Percentiles rank a stretch among this genome's conserved stretches.
Conservation (phyloP, 345 rosid species). For the Viola odorata region DNA sequence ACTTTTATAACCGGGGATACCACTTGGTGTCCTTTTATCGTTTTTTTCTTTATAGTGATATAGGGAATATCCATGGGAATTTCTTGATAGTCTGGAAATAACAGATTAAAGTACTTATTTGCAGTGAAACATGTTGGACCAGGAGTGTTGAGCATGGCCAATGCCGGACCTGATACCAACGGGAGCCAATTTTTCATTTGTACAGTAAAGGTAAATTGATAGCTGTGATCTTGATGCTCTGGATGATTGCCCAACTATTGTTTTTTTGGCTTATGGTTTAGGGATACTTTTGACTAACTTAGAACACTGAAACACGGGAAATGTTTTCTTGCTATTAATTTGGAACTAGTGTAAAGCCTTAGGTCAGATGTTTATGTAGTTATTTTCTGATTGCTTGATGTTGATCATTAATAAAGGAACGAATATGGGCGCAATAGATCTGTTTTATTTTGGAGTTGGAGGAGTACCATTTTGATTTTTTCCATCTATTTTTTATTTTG, state of each 20-base stretch:
- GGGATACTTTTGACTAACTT: background rate
- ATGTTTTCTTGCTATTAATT: background rate
- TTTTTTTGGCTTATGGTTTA: background rate
- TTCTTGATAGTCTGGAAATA: background rate
- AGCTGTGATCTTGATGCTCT: constrained; percentile 10
- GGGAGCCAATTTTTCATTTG: constrained; percentile 95
- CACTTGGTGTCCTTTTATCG: background rate
- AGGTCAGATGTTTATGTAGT: background rate
- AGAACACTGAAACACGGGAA: background rate
- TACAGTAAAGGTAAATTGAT: constrained; percentile 58
- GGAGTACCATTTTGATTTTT: background rate
- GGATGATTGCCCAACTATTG: background rate
- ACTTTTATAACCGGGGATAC: background rate
- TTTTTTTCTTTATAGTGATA: background rate
- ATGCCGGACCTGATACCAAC: constrained; percentile 88
- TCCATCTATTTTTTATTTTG: background rate
- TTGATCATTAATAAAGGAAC: background rate
- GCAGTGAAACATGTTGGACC: constrained; percentile 90
- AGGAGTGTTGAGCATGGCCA: constrained; percentile 91
- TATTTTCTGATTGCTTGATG: background rate
- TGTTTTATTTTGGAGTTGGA: background rate
- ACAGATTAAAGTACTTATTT: constrained; percentile 14
- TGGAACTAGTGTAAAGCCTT: background rate
- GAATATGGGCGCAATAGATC: background rate
- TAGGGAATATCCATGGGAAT: no score